A percentile compares a stretch with the other conserved stretches of the same genome.
Conservation (phyloP, 2,329 filamentous ascomycete species). For the Zymoseptoria tritici region DNA sequence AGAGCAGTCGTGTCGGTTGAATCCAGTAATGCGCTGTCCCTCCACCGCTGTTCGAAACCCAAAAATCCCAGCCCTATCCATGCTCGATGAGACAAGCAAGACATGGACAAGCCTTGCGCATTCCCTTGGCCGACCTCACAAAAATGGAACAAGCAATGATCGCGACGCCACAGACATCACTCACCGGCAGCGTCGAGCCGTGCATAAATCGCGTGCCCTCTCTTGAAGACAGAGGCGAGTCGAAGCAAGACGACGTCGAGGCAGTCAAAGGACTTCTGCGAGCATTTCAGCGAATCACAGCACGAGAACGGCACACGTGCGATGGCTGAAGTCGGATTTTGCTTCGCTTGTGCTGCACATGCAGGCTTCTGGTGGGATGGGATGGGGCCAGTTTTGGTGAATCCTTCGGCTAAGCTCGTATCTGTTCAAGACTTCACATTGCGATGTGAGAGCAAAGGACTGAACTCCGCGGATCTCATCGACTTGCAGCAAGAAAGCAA, state of each 20-base stretch:
- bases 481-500: neutral
- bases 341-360: neutral
- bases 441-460: neutral
- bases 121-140: neutral
- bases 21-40: neutral
- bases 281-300: neutral
- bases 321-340: neutral
- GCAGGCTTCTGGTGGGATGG: neutral
- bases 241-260: neutral
- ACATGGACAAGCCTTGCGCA: neutral
- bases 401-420: neutral
- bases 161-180: neutral
- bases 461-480: neutral
- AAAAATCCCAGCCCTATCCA: neutral
- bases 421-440: neutral
- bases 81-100: neutral
- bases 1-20: neutral
- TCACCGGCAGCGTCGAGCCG: neutral
- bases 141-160: neutral
- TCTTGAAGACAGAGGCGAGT: neutral
- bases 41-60: too few relatives aligned
- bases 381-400: neutral
- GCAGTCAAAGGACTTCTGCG: too few relatives aligned
- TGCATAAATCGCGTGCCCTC: neutral
- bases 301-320: neutral